phyloP scores from a whole-genome alignment of 345 rosid genomes.

The Citrus hindsii region DNA sequence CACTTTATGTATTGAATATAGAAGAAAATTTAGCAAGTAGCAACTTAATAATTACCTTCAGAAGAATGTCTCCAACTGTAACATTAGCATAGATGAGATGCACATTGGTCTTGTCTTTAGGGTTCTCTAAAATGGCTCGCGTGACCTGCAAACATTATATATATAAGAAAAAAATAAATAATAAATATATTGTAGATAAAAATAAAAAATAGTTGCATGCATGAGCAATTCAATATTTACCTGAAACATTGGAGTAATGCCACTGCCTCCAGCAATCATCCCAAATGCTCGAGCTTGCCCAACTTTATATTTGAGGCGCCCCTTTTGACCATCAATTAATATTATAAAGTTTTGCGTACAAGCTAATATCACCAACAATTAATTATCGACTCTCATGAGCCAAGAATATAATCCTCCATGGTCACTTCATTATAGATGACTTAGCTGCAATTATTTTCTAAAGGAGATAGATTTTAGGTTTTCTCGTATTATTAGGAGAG shows the following conservation, averaged over 20 bases:
- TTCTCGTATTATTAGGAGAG: no score
- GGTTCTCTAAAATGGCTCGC: conserved; percentile 43
- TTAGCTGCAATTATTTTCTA: no score
- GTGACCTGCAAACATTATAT: conserved; percentile 20
- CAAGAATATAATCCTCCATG: no score
- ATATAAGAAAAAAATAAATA: not conserved
- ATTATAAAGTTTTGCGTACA: no score
- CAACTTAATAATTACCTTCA: conserved; percentile 25
- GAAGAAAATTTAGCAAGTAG: no score
- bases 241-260: conserved; percentile 63
- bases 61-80: conserved; percentile 38
- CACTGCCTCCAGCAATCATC: conserved; percentile 55
- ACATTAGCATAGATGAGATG: conserved; percentile 44
- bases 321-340: conserved; percentile 19
- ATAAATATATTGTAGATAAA: not conserved
- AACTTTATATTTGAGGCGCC: conserved; percentile 37
- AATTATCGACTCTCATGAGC: no score
- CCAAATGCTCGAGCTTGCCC: conserved; percentile 48
- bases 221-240: not conserved
- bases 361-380: no score
- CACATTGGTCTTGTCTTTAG: conserved; percentile 36
- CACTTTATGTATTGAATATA: no score
- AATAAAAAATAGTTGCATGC: not conserved
- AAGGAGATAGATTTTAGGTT: no score
- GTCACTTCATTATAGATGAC: no score